A percentile compares a stretch with the other conserved stretches of the same genome.
Conservation (phyloP, 163 green algal genomes). For the Scenedesmus sp. region DNA sequence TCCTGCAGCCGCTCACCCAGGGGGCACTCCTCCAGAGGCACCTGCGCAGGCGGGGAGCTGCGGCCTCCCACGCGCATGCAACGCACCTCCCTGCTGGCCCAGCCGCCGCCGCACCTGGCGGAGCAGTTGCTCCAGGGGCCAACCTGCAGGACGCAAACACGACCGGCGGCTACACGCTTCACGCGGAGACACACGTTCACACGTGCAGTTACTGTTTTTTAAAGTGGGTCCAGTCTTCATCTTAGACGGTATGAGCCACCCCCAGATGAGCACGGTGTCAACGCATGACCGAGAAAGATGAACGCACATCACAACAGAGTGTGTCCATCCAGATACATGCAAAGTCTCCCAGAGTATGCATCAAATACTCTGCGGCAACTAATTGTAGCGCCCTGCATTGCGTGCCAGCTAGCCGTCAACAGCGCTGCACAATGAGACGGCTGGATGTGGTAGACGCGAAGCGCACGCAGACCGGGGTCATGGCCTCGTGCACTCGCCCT, state of each 20-base stretch:
- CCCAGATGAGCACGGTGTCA: too few relatives aligned
- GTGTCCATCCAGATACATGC: too few relatives aligned
- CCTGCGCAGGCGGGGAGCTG: slow-evolving; percentile 1
- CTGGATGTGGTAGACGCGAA: too few relatives aligned
- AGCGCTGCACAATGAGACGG: too few relatives aligned
- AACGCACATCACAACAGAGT: too few relatives aligned
- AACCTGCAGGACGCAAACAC: slow-evolving; percentile 23
- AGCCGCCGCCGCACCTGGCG: slow-evolving; percentile 61
- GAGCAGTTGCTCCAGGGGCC: slow-evolving; percentile 59
- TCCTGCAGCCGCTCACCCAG: slow-evolving; percentile 11
- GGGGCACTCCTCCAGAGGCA: slow-evolving; percentile 60
- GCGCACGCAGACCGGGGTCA: too few relatives aligned
- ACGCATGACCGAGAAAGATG: too few relatives aligned
- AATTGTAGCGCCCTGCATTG: neutral
- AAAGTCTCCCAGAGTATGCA: too few relatives aligned
- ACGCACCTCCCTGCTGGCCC: slow-evolving; percentile 38
- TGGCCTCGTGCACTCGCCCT: too few relatives aligned
- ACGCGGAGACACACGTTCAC: neutral
- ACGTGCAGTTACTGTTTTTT: neutral
- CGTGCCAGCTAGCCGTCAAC: neutral
- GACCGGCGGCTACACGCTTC: neutral
- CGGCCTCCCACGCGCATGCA: slow-evolving; percentile 45
- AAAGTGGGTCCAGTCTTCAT: too few relatives aligned
- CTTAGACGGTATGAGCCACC: too few relatives aligned
- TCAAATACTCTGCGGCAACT: too few relatives aligned